Base-by-base conservation (phyloP, 1,139 yeast genomes). In the Ogataea hybrid region DNA sequence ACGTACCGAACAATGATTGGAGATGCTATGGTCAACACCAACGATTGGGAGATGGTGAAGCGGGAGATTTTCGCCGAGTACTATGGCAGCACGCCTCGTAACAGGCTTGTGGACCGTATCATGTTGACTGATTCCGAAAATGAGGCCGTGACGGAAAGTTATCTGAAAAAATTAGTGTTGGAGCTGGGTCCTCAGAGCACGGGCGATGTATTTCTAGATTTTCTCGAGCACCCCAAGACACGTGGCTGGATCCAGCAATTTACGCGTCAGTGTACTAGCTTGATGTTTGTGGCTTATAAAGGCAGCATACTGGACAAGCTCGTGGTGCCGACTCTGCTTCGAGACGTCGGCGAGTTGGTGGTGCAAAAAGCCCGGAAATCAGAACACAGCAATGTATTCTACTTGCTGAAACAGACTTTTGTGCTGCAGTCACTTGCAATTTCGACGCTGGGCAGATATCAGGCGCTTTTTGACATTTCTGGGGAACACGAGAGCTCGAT, bases 1-100 rank as follows among this genome's bases (percentile, higher is more conserved):
- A 60, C 65, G 1, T 61, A 53, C 38, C 53, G 50, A 33, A 48
- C 53, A 2, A 37, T 54, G 11, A 28, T 52, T 6, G 61, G 61
- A 0, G 54, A 56, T 18, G 52, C 51, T 0, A 47, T 44, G 21
- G 44, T 47, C 4, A 49, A 47, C 3, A 39, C 46, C 1, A 35
- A 41, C 10, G 51, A 53, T 15, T 49, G 53, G 56, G 39, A 47
- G 10, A 17, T 42, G 2, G 41, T 59, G 6, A 51, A 55, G 23
- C 32, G 35, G 17, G 51, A 52, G 9, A 46, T 62, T 2, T 62
- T 62, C 45, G 47, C 58, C 8, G 62, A 59, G 25, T 51, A 51
- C 34, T 59, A 49, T 34, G 48, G 46, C 5, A 31, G 41, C 6
- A 14, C 22, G 6, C 25, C 48, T 3, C 46, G 47, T 17, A 49